Percentiles rank a stretch among this genome's conserved stretches.
These are phyloP conservation scores for Neurospora intermedia DNA, from an alignment of 495 filamentous ascomycete genomes.

Conservation along the genomic window DNA sequence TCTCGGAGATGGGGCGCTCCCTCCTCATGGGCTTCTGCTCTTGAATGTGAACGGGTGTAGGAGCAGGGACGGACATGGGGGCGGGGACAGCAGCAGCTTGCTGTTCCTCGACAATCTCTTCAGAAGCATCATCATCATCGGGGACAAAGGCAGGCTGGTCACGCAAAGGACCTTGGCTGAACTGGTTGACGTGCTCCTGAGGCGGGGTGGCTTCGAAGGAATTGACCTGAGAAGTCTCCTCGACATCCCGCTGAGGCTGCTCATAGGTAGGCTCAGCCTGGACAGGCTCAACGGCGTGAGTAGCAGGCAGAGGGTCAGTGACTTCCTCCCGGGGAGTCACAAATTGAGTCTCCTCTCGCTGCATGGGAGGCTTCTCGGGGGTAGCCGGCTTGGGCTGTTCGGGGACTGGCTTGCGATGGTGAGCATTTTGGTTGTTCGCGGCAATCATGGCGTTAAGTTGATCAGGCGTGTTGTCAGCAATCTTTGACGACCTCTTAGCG, in stretches of 20 bases:
- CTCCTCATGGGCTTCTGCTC: background rate
- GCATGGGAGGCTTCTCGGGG: conserved; percentile 18
- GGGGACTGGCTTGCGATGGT: conserved; percentile 9
- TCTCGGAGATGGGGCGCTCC: conserved; percentile 5
- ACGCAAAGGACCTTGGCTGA: conserved; percentile 79
- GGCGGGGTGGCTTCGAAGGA: conserved; percentile 56
- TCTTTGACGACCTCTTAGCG: conserved; percentile 44
- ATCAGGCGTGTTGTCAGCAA: conserved; percentile 36
- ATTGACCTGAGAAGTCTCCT: conserved; percentile 47
- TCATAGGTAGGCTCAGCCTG: conserved; percentile 32
- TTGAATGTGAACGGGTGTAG: conserved; percentile 1
- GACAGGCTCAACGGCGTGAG: conserved; percentile 2
- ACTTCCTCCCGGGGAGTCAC: conserved; percentile 21
- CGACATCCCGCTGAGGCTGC: conserved; percentile 34
- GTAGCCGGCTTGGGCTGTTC: conserved; percentile 15
- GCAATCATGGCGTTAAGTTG: conserved; percentile 27
- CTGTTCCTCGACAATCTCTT: conserved; percentile 30
- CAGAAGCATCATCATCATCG: conserved; percentile 38
- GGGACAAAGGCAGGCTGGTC: conserved; percentile 83
- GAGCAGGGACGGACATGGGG: conserved; percentile 27
- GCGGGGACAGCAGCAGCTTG: conserved; percentile 23
- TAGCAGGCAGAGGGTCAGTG: conserved; percentile 11
- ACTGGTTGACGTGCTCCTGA: conserved; percentile 65
- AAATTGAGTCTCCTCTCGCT: conserved; percentile 14
- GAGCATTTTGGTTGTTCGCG: conserved; percentile 9